Percentiles rank a stretch among this genome's conserved stretches.
phyloP scores from a whole-genome alignment of 257 asterid species.

The Cynanchum wilfordii region DNA sequence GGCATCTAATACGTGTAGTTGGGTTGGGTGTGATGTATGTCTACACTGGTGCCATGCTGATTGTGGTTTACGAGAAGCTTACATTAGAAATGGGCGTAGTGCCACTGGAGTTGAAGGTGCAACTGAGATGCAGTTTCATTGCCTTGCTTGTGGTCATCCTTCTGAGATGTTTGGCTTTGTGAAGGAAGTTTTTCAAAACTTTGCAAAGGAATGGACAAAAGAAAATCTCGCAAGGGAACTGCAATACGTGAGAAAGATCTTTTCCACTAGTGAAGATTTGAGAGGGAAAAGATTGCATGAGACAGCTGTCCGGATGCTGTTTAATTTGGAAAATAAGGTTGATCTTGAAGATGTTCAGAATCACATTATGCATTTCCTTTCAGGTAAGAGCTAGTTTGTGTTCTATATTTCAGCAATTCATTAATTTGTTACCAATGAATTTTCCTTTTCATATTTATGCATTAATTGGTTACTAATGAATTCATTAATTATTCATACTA shows the following conservation, averaged over 20 bases:
- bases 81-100: conserved; percentile 73
- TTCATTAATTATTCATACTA: too few relatives aligned
- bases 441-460: too few relatives aligned
- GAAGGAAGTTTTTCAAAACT: conserved; percentile 87
- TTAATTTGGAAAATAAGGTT: conserved; percentile 51
- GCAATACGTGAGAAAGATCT: conserved; percentile 68
- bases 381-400: conserved; percentile 38
- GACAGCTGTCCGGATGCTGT: conserved; percentile 52
- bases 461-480: too few relatives aligned
- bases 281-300: conserved; percentile 78
- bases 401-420: neutral
- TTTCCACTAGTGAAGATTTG: conserved; percentile 63
- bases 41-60: conserved; percentile 99
- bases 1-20: conserved; percentile 91
- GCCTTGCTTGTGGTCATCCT: conserved; percentile 94
- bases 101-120: conserved; percentile 57
- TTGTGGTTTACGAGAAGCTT: conserved; percentile 81
- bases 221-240: conserved; percentile 80
- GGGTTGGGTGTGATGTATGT: conserved; percentile 99
- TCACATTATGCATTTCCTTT: conserved; percentile 54
- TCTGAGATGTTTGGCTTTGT: conserved; percentile 99
- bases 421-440: neutral
- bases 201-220: conserved; percentile 76
- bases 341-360: conserved; percentile 60
- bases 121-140: conserved; percentile 92